Evolutionary conservation across 2,329 filamentous ascomycete species (phyloP).

Genomic region (Alternaria viburni): DNA sequence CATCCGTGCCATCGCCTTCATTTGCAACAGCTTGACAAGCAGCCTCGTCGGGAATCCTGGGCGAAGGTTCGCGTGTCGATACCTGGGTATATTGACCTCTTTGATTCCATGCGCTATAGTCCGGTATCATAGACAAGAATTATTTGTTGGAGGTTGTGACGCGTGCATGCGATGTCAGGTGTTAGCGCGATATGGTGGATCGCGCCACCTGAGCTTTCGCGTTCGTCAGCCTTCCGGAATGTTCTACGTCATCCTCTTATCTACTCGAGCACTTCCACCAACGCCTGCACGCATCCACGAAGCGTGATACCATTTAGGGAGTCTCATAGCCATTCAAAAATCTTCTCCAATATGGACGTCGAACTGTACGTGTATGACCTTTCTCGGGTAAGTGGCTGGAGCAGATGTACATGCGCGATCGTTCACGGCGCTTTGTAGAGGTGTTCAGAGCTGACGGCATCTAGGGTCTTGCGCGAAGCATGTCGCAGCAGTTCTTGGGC

Average conservation of each 20-base stretch:
- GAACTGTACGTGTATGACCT: slow-evolving; percentile 61
- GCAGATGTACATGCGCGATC: not conserved
- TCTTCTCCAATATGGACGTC: slow-evolving; percentile 52
- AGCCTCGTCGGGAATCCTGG: no score
- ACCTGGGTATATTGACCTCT: no score
- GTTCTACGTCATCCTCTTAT: slow-evolving; percentile 22
- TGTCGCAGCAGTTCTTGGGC: slow-evolving; percentile 66
- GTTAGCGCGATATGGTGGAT: slow-evolving; percentile 22
- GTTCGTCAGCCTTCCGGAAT: slow-evolving; percentile 16
- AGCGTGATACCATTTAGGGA: not conserved
- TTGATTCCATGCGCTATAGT: no score
- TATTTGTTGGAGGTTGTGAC: no score
- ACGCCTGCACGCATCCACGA: not conserved
- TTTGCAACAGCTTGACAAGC: no score
- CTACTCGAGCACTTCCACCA: not conserved
- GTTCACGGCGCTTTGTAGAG: not conserved
- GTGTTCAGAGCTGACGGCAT: slow-evolving; percentile 1
- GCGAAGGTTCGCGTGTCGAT: no score
- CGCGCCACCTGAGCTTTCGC: not conserved
- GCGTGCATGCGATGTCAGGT: slow-evolving; percentile 22
- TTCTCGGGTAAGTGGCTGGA: slow-evolving; percentile 45
- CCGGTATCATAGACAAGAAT: no score
- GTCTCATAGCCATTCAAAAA: not conserved
- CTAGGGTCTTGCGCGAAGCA: slow-evolving; percentile 61
- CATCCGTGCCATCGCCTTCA: no score